phyloP scores from a whole-genome alignment of 805 yeast species.

The Zygotorulaspora sp. region DNA sequence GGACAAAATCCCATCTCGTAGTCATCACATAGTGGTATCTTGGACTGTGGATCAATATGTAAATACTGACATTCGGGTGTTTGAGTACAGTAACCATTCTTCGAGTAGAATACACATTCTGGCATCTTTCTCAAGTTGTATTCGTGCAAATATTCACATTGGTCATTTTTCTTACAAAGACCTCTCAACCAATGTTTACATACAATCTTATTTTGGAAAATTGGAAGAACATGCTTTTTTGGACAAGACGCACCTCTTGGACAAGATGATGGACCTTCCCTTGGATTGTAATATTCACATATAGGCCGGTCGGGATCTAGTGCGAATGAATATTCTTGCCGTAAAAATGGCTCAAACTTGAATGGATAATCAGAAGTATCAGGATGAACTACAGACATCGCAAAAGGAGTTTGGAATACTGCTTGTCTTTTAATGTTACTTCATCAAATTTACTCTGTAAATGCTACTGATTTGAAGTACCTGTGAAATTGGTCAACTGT shows the following conservation, averaged over 20 bases:
- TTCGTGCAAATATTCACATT: constrained; percentile 94
- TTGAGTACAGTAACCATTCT: constrained; percentile 81
- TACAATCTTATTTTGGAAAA: constrained; percentile 71
- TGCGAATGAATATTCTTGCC: constrained; percentile 75
- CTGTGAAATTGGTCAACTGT: too few relatives aligned
- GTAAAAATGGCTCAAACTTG: constrained; percentile 78
- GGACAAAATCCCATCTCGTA: constrained; percentile 89
- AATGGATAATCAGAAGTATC: constrained; percentile 41
- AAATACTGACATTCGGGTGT: constrained; percentile 89
- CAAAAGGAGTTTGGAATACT: too few relatives aligned
- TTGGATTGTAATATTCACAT: constrained; percentile 61
- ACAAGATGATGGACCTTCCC: constrained; percentile 55
- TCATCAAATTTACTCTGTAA: too few relatives aligned
- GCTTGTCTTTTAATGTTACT: too few relatives aligned
- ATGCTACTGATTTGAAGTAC: too few relatives aligned
- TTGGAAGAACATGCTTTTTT: constrained; percentile 72
- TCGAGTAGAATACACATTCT: constrained; percentile 83
- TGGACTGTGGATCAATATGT: constrained; percentile 84
- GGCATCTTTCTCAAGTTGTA: constrained; percentile 94
- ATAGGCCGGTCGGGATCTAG: constrained; percentile 86
- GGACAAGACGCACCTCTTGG: constrained; percentile 85
- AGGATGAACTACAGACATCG: constrained; percentile 40
- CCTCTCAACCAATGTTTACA: constrained; percentile 99
- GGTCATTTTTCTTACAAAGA: constrained; percentile 91
- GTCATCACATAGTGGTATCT: constrained; percentile 81